Evolutionary conservation across 352 stramenopile genomes (phyloP), one percentile per base, ranked within the genome.

Genomic region (Globisporangium paddicum): DNA sequence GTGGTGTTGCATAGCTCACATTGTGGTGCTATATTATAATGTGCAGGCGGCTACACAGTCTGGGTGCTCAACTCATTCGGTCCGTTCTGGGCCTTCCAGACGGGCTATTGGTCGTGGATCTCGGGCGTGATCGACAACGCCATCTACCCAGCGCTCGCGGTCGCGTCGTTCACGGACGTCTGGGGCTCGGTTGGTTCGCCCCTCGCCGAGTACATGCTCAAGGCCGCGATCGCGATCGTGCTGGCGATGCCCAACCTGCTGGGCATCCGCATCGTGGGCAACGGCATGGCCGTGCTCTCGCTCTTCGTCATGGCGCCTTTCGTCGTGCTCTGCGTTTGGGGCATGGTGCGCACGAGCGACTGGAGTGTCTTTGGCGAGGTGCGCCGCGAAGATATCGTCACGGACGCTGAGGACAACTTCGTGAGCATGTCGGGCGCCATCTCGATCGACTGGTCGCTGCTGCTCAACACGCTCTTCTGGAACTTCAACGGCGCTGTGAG

Each of bases 381-480:
- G 9, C 72, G 67, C 6, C 69, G 71, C 25, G 64, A 63, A 2
- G 68, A 80, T 37, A 69, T 77, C 8, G 64, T 68, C 0, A 69
- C 69, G 11, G 66, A 75, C 44, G 54, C 41, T 25, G 64, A 71
- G 5, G 73, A 59, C 8, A 64, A 71, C 46, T 65, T 79, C 35
- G 68, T 76, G 40, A 73, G 66, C 59, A 77, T 82, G 68, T 71
- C 63, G 1, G 67, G 72, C 5, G 40, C 44, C 19, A 28, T 76
- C n/a, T 46, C 37, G 18, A 60, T 83, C 58, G 59, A 96, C 25
- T 98, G 88, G 87, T 73, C 84, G 14, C 72, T 78, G 21, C 91
- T 94, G 42, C 69, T 98, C 30, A 98, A 98, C 66, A 97, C 96
- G 58, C 72, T 98, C 21, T 98, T 97, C 70, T 98, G 95, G 94